Percentiles rank a stretch among this genome's conserved stretches.
Evolutionary conservation across 2,329 filamentous ascomycete genomes (phyloP).

Genomic region (Penicillium sp.): DNA sequence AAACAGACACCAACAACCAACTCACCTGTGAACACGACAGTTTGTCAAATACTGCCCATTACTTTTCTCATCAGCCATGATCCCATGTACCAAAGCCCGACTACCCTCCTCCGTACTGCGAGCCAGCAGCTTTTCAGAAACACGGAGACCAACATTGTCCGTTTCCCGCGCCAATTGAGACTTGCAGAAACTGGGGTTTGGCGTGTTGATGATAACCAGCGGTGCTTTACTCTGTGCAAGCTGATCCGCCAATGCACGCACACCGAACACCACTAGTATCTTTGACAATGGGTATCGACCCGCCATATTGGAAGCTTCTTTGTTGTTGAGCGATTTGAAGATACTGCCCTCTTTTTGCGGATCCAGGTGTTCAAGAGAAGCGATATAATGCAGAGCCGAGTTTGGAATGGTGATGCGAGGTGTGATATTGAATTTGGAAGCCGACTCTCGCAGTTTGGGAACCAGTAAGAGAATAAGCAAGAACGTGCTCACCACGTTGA

Average conservation of each 20-base stretch:
- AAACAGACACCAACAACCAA: background rate
- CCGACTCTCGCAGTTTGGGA: slow-evolving; percentile 46
- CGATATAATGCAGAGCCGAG: slow-evolving; percentile 22
- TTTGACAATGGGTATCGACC: slow-evolving; percentile 21
- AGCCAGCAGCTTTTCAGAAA: slow-evolving; percentile 16
- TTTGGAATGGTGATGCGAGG: slow-evolving; percentile 21
- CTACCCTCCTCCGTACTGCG: slow-evolving; percentile 22
- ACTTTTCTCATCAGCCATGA: slow-evolving; percentile 16
- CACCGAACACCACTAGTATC: slow-evolving; percentile 20
- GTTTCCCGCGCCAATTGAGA: slow-evolving; percentile 28
- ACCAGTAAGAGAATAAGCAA: slow-evolving; percentile 49
- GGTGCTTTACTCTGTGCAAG: background rate
- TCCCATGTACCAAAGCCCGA: slow-evolving; percentile 22
- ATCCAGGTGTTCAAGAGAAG: slow-evolving; percentile 15
- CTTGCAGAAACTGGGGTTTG: slow-evolving; percentile 47
- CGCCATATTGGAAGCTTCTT: slow-evolving; percentile 16
- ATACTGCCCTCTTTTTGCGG: slow-evolving; percentile 4
- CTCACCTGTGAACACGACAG: slow-evolving; percentile 20
- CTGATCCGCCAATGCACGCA: slow-evolving; percentile 15
- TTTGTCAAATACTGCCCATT: slow-evolving; percentile 23
- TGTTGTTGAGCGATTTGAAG: slow-evolving; percentile 16
- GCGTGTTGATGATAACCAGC: slow-evolving; percentile 41
- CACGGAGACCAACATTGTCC: slow-evolving; percentile 12
- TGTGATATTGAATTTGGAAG: slow-evolving; percentile 12
- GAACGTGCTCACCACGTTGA: slow-evolving; percentile 51